Evolutionary conservation across 257 asterid genomes (phyloP).

Genomic region (Solanum tarijense): DNA sequence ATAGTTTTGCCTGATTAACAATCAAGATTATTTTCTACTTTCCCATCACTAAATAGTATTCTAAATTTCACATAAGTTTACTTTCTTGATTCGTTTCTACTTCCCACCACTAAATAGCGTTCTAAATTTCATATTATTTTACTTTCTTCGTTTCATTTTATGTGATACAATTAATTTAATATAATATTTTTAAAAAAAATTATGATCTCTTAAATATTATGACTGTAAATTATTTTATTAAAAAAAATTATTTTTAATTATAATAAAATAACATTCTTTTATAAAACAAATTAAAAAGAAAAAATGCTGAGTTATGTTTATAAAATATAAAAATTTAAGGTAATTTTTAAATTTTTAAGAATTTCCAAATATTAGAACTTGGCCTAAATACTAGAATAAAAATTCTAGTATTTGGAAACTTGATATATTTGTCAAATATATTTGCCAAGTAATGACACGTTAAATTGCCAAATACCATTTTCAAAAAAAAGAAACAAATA

Average conservation of each 20-base stretch:
- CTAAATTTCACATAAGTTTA: neutral
- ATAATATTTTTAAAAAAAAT: too few relatives aligned
- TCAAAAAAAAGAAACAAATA: too few relatives aligned
- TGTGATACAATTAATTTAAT: neutral
- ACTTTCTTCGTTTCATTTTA: too few relatives aligned
- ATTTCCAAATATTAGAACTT: too few relatives aligned
- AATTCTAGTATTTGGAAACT: neutral
- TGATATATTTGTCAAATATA: neutral
- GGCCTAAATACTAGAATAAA: too few relatives aligned
- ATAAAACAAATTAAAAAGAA: too few relatives aligned
- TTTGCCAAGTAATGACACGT: neutral
- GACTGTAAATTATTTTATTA: too few relatives aligned
- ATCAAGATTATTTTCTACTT: neutral
- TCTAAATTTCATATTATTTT: neutral
- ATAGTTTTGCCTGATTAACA: neutral
- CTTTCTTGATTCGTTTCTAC: neutral
- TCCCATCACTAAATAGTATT: neutral
- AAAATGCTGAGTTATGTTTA: neutral
- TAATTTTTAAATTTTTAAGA: too few relatives aligned
- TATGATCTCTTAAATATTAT: too few relatives aligned
- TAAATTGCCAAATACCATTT: neutral
- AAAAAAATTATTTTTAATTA: too few relatives aligned
- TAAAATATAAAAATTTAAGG: too few relatives aligned
- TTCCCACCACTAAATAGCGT: neutral
- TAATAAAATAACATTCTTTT: too few relatives aligned